Conservation (phyloP, 805 yeast genomes). For the Candida fluviatilis region DNA sequence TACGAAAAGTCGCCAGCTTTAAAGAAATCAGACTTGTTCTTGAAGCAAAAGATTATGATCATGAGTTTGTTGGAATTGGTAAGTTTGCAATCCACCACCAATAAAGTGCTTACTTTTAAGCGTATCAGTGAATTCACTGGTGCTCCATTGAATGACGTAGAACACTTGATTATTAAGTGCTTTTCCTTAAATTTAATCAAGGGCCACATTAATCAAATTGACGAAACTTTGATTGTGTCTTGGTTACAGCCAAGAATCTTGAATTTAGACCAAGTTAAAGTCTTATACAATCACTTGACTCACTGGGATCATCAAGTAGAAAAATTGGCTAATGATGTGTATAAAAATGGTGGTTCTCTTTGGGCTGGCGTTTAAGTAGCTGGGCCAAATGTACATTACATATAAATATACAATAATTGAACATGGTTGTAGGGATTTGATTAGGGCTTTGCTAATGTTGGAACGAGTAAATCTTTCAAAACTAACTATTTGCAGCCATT, state of each 20-base stretch:
- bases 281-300: slow-evolving; percentile 67
- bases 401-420: too few relatives aligned
- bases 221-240: slow-evolving; percentile 68
- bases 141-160: slow-evolving; percentile 70
- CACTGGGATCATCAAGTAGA: slow-evolving; percentile 78
- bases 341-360: slow-evolving; percentile 35
- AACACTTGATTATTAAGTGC: slow-evolving; percentile 87
- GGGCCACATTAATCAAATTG: slow-evolving; percentile 90
- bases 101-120: slow-evolving; percentile 66
- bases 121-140: slow-evolving; percentile 70
- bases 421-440: too few relatives aligned
- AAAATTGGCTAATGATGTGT: slow-evolving; percentile 44
- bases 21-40: slow-evolving; percentile 54
- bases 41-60: slow-evolving; percentile 86
- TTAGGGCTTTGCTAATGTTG: too few relatives aligned
- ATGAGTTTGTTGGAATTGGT: slow-evolving; percentile 89
- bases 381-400: not conserved
- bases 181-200: slow-evolving; percentile 76
- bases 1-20: slow-evolving; percentile 49
- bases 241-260: slow-evolving; percentile 98
- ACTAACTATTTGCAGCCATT: too few relatives aligned
- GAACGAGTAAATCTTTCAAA: too few relatives aligned
- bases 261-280: slow-evolving; percentile 72
- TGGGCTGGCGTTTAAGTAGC: slow-evolving; percentile 35
- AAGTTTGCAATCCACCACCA: slow-evolving; percentile 68